Percentiles rank a stretch among this genome's conserved stretches.
These are phyloP conservation scores for Kurtzmaniella fragi DNA, from an alignment of 805 yeast species.

Conservation along the genomic window DNA sequence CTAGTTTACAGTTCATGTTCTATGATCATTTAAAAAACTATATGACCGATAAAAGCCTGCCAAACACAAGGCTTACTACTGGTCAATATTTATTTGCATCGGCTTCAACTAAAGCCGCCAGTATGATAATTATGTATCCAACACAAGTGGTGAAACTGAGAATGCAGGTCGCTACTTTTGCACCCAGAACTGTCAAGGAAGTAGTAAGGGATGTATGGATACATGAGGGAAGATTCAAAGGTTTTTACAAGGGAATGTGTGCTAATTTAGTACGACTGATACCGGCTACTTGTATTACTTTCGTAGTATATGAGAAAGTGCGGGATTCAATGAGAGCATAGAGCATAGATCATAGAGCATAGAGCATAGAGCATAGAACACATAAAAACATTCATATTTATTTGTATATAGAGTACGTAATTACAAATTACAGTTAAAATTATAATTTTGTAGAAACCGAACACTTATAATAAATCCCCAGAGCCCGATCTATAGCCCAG, in stretches of 20 bases:
- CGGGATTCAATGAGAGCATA: constrained; percentile 13
- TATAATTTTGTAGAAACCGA: not conserved
- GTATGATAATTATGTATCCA: constrained; percentile 73
- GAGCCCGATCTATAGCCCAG: too few relatives aligned
- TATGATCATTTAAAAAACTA: constrained; percentile 70
- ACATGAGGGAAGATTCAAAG: constrained; percentile 50
- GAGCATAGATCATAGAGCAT: not conserved
- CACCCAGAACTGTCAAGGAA: constrained; percentile 16
- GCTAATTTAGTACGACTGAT: constrained; percentile 78
- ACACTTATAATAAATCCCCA: too few relatives aligned
- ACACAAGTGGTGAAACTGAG: constrained; percentile 76
- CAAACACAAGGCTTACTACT: constrained; percentile 32
- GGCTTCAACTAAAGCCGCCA: constrained; percentile 60
- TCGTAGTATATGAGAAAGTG: constrained; percentile 72
- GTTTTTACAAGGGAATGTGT: constrained; percentile 78
- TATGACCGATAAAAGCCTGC: constrained; percentile 7
- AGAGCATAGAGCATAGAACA: not conserved
- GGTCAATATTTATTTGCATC: constrained; percentile 62
- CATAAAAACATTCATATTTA: not conserved
- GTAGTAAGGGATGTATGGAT: constrained; percentile 37
- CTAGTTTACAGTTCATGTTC: constrained; percentile 79
- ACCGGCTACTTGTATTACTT: constrained; percentile 91
- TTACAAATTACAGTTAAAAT: constrained; percentile 1
- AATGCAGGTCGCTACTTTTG: constrained; percentile 46
- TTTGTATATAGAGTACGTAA: not conserved